phyloP scores from a whole-genome alignment of 345 rosid genomes.

The Limnanthes douglasii region DNA sequence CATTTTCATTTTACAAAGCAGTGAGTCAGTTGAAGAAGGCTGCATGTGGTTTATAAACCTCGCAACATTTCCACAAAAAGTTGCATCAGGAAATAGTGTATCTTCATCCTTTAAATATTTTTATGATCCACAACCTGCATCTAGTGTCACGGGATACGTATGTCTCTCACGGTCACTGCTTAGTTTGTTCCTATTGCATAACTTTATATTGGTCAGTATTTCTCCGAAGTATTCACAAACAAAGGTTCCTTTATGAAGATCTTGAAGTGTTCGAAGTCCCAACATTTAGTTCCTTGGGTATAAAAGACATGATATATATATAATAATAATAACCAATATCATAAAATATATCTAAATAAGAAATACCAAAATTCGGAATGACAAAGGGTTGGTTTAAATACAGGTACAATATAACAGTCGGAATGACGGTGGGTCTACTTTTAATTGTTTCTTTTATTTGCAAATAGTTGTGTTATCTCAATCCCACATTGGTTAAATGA shows the following conservation, averaged over 20 bases:
- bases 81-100: conserved; percentile 78
- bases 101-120: conserved; percentile 51
- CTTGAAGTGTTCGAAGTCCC: conserved; percentile 70
- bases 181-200: conserved; percentile 32
- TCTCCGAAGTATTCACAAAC: conserved; percentile 85
- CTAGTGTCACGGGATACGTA: conserved; percentile 55
- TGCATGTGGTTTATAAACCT: conserved; percentile 93
- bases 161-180: conserved; percentile 20
- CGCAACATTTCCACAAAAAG: conserved; percentile 64
- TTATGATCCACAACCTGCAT: conserved; percentile 72
- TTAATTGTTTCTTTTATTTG: too few species aligned
- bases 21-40: conserved; percentile 1
- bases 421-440: too few species aligned
- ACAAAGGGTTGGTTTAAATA: too few species aligned
- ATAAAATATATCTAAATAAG: too few species aligned
- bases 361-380: too few species aligned
- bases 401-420: too few species aligned
- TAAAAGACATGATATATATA: conserved; percentile 50
- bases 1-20: too few species aligned
- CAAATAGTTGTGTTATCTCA: too few species aligned
- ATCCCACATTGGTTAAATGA: too few species aligned
- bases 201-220: conserved; percentile 58
- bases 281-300: conserved; percentile 59
- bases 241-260: conserved; percentile 83
- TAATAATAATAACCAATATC: too few species aligned